Base-by-base conservation (phyloP, 2,329 filamentous ascomycete species). In the Diaporthe destruens region DNA sequence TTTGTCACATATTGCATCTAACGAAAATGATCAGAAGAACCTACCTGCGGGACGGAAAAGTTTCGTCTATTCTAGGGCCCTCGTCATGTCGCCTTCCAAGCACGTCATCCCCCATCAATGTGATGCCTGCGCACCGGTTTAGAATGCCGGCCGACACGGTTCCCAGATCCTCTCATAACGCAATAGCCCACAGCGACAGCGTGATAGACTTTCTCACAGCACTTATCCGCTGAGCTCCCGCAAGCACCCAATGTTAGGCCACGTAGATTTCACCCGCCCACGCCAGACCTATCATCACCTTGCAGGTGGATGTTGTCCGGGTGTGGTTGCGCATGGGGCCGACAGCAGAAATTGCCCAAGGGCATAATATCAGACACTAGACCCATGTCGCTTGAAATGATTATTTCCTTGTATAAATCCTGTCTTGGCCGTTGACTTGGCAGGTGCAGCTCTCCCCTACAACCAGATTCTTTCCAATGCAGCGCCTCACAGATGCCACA, bases 171-270 rank as follows among this genome's bases (percentile, higher is more conserved):
- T 44, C 53, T 34, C 29, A 56, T 66, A 71, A 67, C 70, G 70
- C 70, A 71, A 71, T 71, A 34, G 61, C 61, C 61, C 70, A 68
- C 70, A 23, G 20, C 18, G n/a, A 32, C 61, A 67, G 61, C 70
- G 70, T 71, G 70, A 71, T 71, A 16, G 39, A 18, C 2, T 51
- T 57, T 42, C 44, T 25, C 44, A 25, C n/a, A n/a, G 69, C 9
- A 55, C 18, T 47, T 7, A 71, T 18, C 54, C 16, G 34, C 56
- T 65, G 36, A 25, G 36, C 34, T 32, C 8, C 20, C n/a, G 25
- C 36, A n/a, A 23, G 8, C 42, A 44, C 23, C n/a, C 42, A 47
- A 39, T 61, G 34, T 16, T 23, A 53, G 14, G 6, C n/a, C 44
- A 3, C 18, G 12, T 9, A 44, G 25, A 18, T 20, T 44, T 63